Conservation (phyloP, 192 early-diverging fungal species). For the Spinellus fusiger region DNA sequence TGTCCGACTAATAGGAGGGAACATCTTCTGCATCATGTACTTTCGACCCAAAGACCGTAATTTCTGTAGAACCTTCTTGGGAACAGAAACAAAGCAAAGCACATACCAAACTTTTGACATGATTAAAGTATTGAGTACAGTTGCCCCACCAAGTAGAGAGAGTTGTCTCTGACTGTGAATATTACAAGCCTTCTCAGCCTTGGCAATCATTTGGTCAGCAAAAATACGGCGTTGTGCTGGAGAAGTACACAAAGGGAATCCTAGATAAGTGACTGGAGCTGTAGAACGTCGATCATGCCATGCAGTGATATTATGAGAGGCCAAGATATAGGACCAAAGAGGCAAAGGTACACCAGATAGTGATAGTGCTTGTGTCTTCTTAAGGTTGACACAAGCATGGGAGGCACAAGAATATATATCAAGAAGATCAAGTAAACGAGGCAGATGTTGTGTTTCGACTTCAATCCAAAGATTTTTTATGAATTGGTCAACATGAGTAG, state of each 20-base stretch:
- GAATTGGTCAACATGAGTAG: no score
- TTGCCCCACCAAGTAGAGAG: background rate
- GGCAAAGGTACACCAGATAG: background rate
- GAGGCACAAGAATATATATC: background rate
- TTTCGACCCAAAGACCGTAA: no score
- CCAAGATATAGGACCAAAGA: background rate
- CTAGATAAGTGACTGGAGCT: background rate
- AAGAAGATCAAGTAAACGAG: background rate
- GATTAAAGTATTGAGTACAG: background rate
- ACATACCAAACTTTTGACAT: slow-evolving; percentile 3
- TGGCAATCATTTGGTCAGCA: background rate
- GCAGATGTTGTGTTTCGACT: no score
- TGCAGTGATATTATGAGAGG: background rate
- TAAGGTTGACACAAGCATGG: background rate
- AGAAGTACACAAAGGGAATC: background rate
- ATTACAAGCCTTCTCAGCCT: background rate
- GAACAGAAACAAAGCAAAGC: background rate
- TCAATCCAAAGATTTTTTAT: no score
- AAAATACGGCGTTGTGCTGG: background rate
- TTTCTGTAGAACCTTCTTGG: background rate
- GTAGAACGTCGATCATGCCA: background rate
- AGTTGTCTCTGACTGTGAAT: background rate
- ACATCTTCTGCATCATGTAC: no score
- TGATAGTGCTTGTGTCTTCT: background rate
- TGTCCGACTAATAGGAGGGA: no score